phyloP scores from a whole-genome alignment of 73 alveolate genomes.

The Paramecium octaurelia region DNA sequence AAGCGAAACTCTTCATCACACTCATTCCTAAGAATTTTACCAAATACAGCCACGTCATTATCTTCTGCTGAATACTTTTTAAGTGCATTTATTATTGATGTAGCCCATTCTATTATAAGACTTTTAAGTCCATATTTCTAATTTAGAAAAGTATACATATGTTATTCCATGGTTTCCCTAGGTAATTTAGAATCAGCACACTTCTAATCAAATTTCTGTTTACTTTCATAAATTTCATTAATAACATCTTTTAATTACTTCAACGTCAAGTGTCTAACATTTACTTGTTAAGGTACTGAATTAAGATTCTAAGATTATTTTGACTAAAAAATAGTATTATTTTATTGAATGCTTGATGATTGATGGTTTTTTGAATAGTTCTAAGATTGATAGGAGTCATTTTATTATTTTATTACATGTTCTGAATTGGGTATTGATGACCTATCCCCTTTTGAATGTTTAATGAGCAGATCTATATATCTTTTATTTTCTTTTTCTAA shows the following conservation, averaged over 20 bases:
- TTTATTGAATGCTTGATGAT: neutral
- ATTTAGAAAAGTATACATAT: constrained; percentile 92
- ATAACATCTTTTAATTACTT: constrained; percentile 85
- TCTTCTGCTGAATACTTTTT: constrained; percentile 82
- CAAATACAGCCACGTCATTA: constrained; percentile 95
- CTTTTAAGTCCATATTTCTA: constrained; percentile 94
- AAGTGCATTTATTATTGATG: constrained; percentile 88
- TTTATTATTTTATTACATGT: neutral
- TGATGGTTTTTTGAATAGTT: neutral
- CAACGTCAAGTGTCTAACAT: constrained; percentile 71
- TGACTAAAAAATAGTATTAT: neutral
- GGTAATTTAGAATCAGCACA: constrained; percentile 89
- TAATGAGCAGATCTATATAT: constrained; percentile 50
- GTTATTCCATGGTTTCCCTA: constrained; percentile 96
- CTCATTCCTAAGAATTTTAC: constrained; percentile 94
- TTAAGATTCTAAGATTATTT: neutral
- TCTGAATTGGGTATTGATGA: neutral
- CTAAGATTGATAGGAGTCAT: neutral
- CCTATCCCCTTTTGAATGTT: constrained; percentile 50
- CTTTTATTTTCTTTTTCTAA: constrained; percentile 66
- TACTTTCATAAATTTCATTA: constrained; percentile 85
- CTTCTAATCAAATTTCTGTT: constrained; percentile 85
- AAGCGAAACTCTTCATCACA: constrained; percentile 96
- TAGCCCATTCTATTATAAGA: constrained; percentile 93
- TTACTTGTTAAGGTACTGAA: neutral